Conservation (phyloP, 2,329 filamentous ascomycete species). For the Furcasterigmium sp. region DNA sequence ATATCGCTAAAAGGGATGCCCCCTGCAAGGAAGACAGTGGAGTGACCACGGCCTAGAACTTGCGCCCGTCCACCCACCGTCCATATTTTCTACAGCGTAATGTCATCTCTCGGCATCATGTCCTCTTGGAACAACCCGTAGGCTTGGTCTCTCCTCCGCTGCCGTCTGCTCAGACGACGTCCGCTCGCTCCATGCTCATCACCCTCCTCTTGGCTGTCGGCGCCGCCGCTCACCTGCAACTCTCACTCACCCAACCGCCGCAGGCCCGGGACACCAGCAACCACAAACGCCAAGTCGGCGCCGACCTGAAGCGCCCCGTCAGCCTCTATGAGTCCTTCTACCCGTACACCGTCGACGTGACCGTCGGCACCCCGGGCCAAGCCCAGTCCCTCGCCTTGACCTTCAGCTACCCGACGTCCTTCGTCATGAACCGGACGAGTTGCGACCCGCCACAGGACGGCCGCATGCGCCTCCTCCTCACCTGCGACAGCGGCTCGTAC, state of each 20-base stretch:
- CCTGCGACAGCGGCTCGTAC: constrained; percentile 13
- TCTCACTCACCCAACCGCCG: not conserved
- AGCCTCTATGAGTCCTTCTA: not conserved
- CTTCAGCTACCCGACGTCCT: not conserved
- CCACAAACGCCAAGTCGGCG: not conserved
- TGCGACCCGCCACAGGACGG: not conserved
- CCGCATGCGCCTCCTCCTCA: too few relatives aligned
- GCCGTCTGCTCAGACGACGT: not conserved
- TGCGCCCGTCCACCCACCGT: too few relatives aligned
- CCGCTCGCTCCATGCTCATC: not conserved
- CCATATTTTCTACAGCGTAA: too few relatives aligned
- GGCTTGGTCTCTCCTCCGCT: not conserved
- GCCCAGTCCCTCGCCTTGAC: constrained; percentile 2
- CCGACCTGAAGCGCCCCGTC: not conserved
- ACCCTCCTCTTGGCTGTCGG: not conserved
- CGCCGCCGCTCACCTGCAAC: not conserved
- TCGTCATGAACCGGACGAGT: not conserved
- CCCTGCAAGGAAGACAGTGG: too few relatives aligned
- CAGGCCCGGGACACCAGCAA: not conserved
- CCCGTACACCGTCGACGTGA: constrained; percentile 6
- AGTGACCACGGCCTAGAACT: too few relatives aligned
- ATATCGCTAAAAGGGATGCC: too few relatives aligned
- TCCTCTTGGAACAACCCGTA: too few relatives aligned
- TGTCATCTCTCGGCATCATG: too few relatives aligned
- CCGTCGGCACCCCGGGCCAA: constrained; percentile 9